Percentiles rank a stretch among this genome's conserved stretches.
Evolutionary conservation across 2,329 filamentous ascomycete species (phyloP).

Genomic region (Fusarium poae): DNA sequence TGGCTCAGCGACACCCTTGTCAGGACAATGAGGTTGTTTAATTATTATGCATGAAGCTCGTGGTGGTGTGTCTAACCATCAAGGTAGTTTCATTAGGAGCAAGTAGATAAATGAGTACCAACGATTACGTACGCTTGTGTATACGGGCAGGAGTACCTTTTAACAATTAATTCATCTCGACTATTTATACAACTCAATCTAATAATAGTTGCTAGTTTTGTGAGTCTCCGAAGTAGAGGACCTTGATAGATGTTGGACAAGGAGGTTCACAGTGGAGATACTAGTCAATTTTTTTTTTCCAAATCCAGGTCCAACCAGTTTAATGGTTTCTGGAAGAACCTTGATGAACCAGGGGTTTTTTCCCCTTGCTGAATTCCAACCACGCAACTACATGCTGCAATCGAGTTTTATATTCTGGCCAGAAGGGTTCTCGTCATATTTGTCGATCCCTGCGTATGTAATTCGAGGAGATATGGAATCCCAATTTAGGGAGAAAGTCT

Average conservation of each 20-base stretch:
- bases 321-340: slow-evolving; percentile 11
- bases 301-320: not conserved
- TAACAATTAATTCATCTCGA: not conserved
- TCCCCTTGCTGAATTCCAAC: no score
- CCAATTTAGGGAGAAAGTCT: not conserved
- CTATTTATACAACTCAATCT: not conserved
- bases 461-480: not conserved
- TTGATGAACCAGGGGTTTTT: slow-evolving; percentile 10
- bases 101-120: not conserved
- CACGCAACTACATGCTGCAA: not conserved
- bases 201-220: not conserved
- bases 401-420: not conserved
- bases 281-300: not conserved
- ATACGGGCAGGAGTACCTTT: fast-evolving
- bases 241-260: slow-evolving; percentile 27
- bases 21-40: not conserved
- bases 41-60: not conserved
- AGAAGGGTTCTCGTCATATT: slow-evolving; percentile 30
- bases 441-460: slow-evolving; percentile 15
- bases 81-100: slow-evolving; percentile 18
- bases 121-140: no score
- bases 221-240: not conserved
- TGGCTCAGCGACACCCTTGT: fast-evolving
- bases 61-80: slow-evolving; percentile 19
- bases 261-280: slow-evolving; percentile 6